Percentiles rank a stretch among this genome's conserved stretches.
phyloP scores from a whole-genome alignment of 1,284 basidiomycete genomes.

The Fomes fomentarius region DNA sequence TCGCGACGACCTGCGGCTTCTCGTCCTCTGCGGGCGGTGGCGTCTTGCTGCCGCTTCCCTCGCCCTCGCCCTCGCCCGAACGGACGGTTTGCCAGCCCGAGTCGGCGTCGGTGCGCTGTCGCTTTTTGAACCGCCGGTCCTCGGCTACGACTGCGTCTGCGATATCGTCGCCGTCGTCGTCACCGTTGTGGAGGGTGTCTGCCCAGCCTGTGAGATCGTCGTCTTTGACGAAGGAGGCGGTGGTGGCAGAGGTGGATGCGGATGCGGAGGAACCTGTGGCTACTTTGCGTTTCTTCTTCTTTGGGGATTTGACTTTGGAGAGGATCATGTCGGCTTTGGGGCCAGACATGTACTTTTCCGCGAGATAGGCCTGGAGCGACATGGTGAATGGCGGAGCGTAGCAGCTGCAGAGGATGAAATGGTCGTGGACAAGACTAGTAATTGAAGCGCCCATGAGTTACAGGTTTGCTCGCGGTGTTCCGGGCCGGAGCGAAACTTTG shows the following conservation, averaged over 20 bases:
- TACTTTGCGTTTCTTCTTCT: conserved; percentile 80
- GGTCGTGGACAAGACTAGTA: too few relatives aligned
- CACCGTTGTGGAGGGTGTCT: conserved; percentile 48
- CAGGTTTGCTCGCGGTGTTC: too few relatives aligned
- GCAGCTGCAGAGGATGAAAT: too few relatives aligned
- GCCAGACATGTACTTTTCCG: conserved; percentile 94
- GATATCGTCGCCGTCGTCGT: conserved; percentile 55
- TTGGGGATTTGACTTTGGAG: conserved; percentile 64
- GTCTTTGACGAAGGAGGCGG: conserved; percentile 53
- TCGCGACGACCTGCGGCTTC: conserved; percentile 62
- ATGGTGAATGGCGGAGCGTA: conserved; percentile 15
- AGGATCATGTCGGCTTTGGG: conserved; percentile 97
- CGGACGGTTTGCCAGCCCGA: conserved; percentile 63
- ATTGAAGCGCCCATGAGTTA: too few relatives aligned
- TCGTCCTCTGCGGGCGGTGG: conserved; percentile 68
- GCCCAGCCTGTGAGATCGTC: conserved; percentile 71
- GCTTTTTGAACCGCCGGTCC: conserved; percentile 80
- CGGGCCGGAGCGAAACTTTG: too few relatives aligned
- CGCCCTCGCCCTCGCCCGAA: conserved; percentile 47
- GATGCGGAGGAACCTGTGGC: too few relatives aligned
- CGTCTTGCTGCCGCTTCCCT: conserved; percentile 46
- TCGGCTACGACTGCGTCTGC: conserved; percentile 64
- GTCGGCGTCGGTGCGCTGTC: conserved; percentile 49
- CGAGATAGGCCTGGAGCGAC: conserved; percentile 71
- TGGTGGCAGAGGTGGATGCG: conserved; percentile 35